Evolutionary conservation across 306 rosid genomes (phyloP).

Genomic region (Inga oerstediana): DNA sequence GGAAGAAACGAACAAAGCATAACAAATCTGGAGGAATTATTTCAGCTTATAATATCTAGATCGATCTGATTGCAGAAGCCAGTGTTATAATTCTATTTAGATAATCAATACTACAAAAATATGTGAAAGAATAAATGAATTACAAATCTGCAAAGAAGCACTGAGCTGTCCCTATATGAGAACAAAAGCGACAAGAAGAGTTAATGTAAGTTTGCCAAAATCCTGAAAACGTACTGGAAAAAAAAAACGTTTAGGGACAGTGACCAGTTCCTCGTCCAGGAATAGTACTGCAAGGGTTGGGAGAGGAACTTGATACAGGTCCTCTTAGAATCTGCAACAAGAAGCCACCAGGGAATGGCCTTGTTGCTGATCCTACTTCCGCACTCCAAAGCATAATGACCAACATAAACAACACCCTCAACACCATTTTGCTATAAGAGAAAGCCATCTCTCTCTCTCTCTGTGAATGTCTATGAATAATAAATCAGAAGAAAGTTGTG

Average conservation of each 20-base stretch:
- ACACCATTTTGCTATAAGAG: slow-evolving; percentile 21
- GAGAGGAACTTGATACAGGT: neutral
- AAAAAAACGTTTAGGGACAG: neutral
- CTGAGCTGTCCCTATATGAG: neutral
- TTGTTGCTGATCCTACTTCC: slow-evolving; percentile 25
- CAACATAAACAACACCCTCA: slow-evolving; percentile 21
- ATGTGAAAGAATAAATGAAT: neutral
- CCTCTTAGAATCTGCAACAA: slow-evolving; percentile 34
- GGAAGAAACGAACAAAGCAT: neutral
- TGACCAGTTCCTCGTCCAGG: neutral
- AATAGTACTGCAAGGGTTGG: slow-evolving; percentile 5
- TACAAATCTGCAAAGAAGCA: neutral
- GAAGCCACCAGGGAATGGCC: slow-evolving; percentile 34
- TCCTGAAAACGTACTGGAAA: no score
- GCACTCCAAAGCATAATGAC: slow-evolving; percentile 18
- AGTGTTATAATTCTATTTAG: neutral
- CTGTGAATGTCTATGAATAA: neutral
- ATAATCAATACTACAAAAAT: neutral
- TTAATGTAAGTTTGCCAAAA: neutral
- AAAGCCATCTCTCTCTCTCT: slow-evolving; percentile 15
- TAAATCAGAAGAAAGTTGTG: neutral
- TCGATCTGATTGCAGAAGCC: neutral
- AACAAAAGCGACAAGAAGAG: neutral
- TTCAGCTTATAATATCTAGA: neutral
- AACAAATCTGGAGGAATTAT: neutral